Evolutionary conservation across 2,329 filamentous ascomycete species (phyloP).

Genomic region (Mollisia scopiformis): DNA sequence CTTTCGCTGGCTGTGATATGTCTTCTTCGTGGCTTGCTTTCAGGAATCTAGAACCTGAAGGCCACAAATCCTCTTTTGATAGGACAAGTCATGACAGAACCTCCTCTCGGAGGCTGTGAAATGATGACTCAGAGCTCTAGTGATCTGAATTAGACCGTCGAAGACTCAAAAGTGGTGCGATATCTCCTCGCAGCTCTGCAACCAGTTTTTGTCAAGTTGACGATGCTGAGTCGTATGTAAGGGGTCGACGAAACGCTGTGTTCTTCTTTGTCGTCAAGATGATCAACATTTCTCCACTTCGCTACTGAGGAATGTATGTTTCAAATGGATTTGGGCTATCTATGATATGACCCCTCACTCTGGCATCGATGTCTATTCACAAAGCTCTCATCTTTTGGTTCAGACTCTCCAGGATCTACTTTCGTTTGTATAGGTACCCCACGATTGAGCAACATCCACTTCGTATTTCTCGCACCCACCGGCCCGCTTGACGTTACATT

Average conservation of each 20-base stretch:
- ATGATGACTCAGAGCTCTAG: constrained; percentile 5
- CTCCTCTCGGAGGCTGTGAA: not conserved
- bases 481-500: not conserved
- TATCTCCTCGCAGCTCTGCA: constrained; percentile 3
- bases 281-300: constrained; percentile 1
- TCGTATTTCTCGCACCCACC: constrained; percentile 2
- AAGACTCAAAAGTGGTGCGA: not conserved
- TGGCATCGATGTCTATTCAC: constrained; percentile 7
- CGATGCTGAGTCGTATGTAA: constrained; percentile 7
- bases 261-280: not conserved
- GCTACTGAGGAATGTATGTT: constrained; percentile 13
- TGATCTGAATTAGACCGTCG: not conserved
- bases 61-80: constrained; percentile 4
- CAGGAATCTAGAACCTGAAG: not conserved
- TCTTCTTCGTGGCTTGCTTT: not conserved
- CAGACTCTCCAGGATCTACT: constrained; percentile 13
- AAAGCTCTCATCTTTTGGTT: constrained; percentile 16
- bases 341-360: not conserved
- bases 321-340: not conserved
- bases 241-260: constrained; percentile 3
- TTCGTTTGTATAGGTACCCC: constrained; percentile 14
- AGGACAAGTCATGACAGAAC: not conserved
- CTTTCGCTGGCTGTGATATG: too few relatives aligned
- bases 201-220: constrained; percentile 5
- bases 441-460: not conserved